Percentiles rank a stretch among this genome's conserved stretches.
These are phyloP conservation scores for Xylaria venustula DNA, from an alignment of 495 filamentous ascomycete genomes.

Conservation along the genomic window DNA sequence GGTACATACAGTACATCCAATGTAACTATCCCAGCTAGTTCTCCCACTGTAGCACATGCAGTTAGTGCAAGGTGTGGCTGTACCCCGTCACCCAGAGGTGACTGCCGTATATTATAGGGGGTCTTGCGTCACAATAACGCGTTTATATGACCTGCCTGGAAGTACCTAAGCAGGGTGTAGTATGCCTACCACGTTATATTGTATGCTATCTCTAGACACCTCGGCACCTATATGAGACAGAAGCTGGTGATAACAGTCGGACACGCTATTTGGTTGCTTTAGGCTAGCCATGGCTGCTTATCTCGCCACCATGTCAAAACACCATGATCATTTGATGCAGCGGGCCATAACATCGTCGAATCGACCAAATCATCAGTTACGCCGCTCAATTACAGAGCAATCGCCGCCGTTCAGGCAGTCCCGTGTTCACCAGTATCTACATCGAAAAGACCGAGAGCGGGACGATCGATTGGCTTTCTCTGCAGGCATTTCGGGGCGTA, in stretches of 20 bases:
- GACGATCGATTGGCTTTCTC: conserved; percentile 34
- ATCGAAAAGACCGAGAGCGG: conserved; percentile 44
- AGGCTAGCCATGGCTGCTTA: neutral
- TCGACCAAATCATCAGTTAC: conserved; percentile 47
- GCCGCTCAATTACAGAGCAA: conserved; percentile 50
- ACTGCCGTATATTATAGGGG: too few relatives aligned
- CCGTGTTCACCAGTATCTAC: conserved; percentile 39
- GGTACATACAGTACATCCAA: too few relatives aligned
- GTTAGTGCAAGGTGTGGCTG: too few relatives aligned
- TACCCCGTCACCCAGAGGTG: too few relatives aligned
- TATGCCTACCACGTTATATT: too few relatives aligned
- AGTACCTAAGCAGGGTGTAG: too few relatives aligned
- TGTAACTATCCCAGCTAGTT: too few relatives aligned
- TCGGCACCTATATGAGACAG: too few relatives aligned
- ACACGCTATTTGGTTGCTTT: conserved; percentile 3
- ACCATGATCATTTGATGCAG: conserved; percentile 9
- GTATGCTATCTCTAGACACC: too few relatives aligned
- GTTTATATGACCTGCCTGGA: too few relatives aligned
- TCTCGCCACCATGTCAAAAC: conserved; percentile 14
- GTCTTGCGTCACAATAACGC: too few relatives aligned
- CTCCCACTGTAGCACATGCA: too few relatives aligned
- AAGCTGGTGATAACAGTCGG: neutral
- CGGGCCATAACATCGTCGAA: conserved; percentile 32
- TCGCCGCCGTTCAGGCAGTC: conserved; percentile 47
- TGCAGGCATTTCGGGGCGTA: conserved; percentile 24